Evolutionary conservation across 495 filamentous ascomycete genomes (phyloP).

Genomic region (Penicillium mononematosum): DNA sequence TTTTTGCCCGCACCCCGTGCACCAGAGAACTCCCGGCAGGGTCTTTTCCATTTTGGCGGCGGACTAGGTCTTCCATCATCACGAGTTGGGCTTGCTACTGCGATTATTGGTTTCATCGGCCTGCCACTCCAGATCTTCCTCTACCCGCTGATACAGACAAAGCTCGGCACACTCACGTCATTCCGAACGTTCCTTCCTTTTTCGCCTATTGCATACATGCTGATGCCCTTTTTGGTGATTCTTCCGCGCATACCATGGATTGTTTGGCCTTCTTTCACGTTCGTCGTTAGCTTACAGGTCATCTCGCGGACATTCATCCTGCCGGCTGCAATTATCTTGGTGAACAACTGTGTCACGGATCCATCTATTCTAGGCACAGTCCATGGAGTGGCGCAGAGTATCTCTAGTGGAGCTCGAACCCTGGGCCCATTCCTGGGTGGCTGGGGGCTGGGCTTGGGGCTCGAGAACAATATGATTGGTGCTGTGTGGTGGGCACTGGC

Average conservation of each 20-base stretch:
- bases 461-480: conserved; percentile 65
- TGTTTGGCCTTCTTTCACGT: conserved; percentile 58
- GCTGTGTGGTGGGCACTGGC: conserved; percentile 68
- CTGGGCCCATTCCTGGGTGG: conserved; percentile 67
- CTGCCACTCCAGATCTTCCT: conserved; percentile 68
- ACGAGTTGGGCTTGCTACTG: conserved; percentile 66
- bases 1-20: conserved; percentile 67
- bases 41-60: conserved; percentile 65
- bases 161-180: conserved; percentile 60
- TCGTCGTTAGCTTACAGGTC: conserved; percentile 66
- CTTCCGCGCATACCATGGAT: conserved; percentile 47
- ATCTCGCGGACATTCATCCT: conserved; percentile 69
- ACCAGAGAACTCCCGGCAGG: conserved; percentile 41
- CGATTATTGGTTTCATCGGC: conserved; percentile 66
- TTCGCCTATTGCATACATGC: conserved; percentile 64
- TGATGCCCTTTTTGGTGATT: conserved; percentile 66
- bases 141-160: conserved; percentile 60
- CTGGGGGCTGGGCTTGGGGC: conserved; percentile 60
- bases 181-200: conserved; percentile 59
- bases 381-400: conserved; percentile 66
- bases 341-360: conserved; percentile 67
- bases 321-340: conserved; percentile 64
- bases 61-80: conserved; percentile 68
- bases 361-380: conserved; percentile 64
- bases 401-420: conserved; percentile 58